Evolutionary conservation across 345 rosid species (phyloP).

Genomic region (Populus pruinosa): DNA sequence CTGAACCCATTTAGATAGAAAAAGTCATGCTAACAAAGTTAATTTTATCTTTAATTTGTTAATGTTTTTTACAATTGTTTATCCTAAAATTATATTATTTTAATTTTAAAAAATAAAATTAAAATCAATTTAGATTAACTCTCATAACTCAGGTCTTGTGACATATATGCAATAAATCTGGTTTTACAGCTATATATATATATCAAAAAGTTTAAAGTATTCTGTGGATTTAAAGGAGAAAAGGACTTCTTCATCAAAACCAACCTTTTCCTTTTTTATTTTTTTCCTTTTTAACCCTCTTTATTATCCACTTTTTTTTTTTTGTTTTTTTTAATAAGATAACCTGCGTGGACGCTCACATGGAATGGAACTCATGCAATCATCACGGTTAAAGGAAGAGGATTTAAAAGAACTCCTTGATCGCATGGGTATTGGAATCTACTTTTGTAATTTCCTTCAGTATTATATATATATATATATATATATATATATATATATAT

Average conservation of each 20-base stretch:
- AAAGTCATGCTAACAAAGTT: no score
- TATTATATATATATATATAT: no score
- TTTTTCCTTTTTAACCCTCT: background rate
- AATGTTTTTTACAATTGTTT: no score
- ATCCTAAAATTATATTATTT: no score
- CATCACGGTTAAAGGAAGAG: conserved; percentile 27
- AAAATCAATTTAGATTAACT: no score
- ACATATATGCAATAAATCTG: no score
- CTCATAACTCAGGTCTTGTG: no score
- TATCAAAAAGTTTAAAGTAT: background rate
- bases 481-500: no score
- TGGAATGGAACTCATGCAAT: conserved; percentile 37
- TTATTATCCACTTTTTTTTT: conserved; percentile 3
- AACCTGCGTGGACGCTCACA: conserved; percentile 18
- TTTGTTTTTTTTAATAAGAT: background rate
- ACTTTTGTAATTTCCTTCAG: background rate
- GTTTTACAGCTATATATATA: no score
- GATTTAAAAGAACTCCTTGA: conserved; percentile 11
- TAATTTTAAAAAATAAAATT: no score
- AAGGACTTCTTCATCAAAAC: background rate
- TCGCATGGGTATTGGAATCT: conserved; percentile 40
- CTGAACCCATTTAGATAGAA: no score
- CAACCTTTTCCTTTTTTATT: background rate
- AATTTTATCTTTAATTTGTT: no score
- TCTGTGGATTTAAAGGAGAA: background rate